These are phyloP conservation scores for Exophiala phaeomuriformis DNA, from an alignment of 2,329 filamentous ascomycete genomes.

Conservation along the genomic window DNA sequence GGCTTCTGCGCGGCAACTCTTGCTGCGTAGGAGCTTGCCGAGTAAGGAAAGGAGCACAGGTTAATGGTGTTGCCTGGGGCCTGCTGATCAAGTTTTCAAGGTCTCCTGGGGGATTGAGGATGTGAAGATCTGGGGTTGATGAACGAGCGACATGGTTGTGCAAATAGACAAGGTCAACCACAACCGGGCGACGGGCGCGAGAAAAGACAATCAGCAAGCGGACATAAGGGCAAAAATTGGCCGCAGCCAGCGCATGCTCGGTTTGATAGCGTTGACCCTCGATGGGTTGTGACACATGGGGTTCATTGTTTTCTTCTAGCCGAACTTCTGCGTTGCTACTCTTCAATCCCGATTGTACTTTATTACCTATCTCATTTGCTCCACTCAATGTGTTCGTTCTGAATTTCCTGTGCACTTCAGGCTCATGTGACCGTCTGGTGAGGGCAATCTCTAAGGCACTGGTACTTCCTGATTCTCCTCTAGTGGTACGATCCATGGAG, in stretches of 20 bases:
- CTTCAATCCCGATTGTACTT: constrained; percentile 40
- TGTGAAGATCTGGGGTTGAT: constrained; percentile 1
- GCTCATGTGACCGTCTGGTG: background rate
- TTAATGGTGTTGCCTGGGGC: constrained; percentile 4
- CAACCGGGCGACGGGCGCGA: constrained; percentile 8
- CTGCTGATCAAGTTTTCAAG: background rate
- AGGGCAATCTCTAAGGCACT: too few relatives aligned
- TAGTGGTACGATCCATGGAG: too few relatives aligned
- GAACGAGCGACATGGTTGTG: constrained; percentile 9
- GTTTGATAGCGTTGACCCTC: background rate
- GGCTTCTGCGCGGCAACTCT: background rate
- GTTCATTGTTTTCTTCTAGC: constrained; percentile 12
- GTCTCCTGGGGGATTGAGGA: constrained; percentile 2
- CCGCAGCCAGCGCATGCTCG: constrained; percentile 6
- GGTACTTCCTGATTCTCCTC: too few relatives aligned
- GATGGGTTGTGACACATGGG: constrained; percentile 8
- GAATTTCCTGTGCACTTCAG: background rate
- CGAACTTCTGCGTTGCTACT: constrained; percentile 8
- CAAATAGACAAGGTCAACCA: constrained; percentile 13
- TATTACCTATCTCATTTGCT: constrained; percentile 34
- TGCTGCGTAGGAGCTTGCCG: background rate
- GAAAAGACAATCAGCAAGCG: background rate
- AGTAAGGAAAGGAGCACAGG: constrained; percentile 1
- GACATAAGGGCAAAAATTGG: constrained; percentile 6
- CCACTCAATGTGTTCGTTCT: background rate